Evolutionary conservation across 2,329 filamentous ascomycete species (phyloP).

Genomic region (Amylocarpus encephaloides): DNA sequence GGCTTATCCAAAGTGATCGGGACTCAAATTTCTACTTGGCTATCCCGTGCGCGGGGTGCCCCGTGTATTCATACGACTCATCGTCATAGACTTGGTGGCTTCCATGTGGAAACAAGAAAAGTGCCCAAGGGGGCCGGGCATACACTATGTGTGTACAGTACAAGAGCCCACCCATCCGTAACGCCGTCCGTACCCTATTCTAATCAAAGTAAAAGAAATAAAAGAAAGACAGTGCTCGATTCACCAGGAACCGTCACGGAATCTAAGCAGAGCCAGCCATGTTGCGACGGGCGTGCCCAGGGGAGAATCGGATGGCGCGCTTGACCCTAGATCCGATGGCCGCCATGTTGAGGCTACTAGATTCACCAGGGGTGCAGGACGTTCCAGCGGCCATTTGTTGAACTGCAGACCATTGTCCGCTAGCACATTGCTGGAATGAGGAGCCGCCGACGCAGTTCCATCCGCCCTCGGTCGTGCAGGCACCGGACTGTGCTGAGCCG

Average conservation of each 20-base stretch:
- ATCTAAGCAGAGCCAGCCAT: slow-evolving; percentile 7
- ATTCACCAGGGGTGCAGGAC: slow-evolving; percentile 39
- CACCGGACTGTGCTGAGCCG: slow-evolving; percentile 19
- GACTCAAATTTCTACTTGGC: too few species aligned
- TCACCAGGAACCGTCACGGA: slow-evolving; percentile 17
- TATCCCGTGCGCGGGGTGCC: too few species aligned
- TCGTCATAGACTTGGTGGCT: too few species aligned
- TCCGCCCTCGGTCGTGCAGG: slow-evolving; percentile 42
- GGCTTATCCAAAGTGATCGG: too few species aligned
- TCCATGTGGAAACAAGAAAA: background rate
- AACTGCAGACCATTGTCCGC: slow-evolving; percentile 42
- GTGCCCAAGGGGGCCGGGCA: background rate
- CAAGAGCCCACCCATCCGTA: background rate
- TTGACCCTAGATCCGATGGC: slow-evolving; percentile 18
- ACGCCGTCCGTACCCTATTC: background rate
- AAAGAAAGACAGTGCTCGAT: slow-evolving; percentile 18
- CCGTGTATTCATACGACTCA: too few species aligned
- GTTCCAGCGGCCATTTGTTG: slow-evolving; percentile 42
- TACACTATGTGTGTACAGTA: background rate
- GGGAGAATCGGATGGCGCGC: slow-evolving; percentile 24
- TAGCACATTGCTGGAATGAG: slow-evolving; percentile 50
- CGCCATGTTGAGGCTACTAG: slow-evolving; percentile 35
- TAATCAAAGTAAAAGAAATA: background rate
- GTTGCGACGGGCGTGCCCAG: slow-evolving; percentile 23
- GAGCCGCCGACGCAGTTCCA: slow-evolving; percentile 49